Base-by-base conservation (phyloP, 1,284 basidiomycete species). In the Puccinia horiana region DNA sequence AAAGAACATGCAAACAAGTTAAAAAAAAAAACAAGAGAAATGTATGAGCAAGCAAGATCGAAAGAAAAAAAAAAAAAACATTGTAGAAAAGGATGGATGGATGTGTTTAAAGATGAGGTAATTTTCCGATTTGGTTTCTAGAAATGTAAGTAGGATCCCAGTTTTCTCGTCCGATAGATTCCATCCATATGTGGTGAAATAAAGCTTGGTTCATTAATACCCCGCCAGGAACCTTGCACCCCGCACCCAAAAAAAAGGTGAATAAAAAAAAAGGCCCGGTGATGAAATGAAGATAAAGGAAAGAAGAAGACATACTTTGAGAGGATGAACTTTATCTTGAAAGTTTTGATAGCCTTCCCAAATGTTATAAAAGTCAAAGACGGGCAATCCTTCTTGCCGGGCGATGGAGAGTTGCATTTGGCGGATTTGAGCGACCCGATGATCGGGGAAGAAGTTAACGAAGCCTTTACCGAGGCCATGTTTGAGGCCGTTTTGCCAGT, bases 331-430 rank as follows among this genome's bases (percentile, higher is more conserved):
- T 56, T 79, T 79, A 49, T 79, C 77, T 52, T 70, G 65, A 40
- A 84, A 77, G 40, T 72, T 82, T 78, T 85, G 85, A 82, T 83
- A 86, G 35, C 85, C 85, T 69, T 86, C 85, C 83, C 84, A 86
- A 1, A 84, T 73, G 20, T 83, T 82, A 0, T 85, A 85, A 63
- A 85, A 85, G 69, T 86, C 85, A 49, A 84, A 85, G 47, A 83
- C 69, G 2, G 84, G 84, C 0, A 85, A 42, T 0, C 85, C 84
- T 37, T 82, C 52, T 54, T 83, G 82, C n/a, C 67, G 67, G 18
- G 83, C 83, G 23, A 85, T 83, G 37, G 83, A 83, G 54, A 85
- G 83, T 69, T 84, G 83, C 85, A 85, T 85, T 65, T 85, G 82
- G 16, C 84, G 83, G 49, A 86, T 84, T 70, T 85, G 84, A 76